phyloP scores from a whole-genome alignment of 139 green algal genomes.

The Chlamydomonas sp. region DNA sequence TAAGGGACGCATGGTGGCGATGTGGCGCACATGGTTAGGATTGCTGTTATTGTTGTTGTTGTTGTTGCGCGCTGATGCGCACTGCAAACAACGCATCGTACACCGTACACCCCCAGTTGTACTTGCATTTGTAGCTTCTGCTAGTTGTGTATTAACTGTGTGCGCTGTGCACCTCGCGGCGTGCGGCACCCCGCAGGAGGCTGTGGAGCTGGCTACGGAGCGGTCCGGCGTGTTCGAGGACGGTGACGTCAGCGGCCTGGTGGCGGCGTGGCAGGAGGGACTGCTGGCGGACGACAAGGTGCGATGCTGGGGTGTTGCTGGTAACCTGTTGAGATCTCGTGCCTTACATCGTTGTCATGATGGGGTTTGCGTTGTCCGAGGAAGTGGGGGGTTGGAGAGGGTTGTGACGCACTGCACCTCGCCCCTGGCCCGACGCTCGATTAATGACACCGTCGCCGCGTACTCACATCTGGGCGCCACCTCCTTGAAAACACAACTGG shows the following conservation, averaged over 20 bases:
- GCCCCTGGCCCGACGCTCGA: neutral
- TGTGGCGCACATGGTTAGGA: neutral
- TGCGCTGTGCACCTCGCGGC: neutral
- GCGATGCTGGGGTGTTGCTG: neutral
- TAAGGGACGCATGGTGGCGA: too few relatives aligned
- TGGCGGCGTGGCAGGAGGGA: constrained; percentile 43
- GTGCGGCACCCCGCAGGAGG: neutral
- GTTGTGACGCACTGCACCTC: neutral
- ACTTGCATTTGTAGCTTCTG: neutral
- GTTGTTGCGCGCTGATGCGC: neutral
- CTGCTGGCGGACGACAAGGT: constrained; percentile 44
- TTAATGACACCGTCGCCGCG: neutral
- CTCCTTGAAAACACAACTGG: neutral
- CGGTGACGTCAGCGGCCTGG: constrained; percentile 32
- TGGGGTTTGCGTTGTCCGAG: neutral
- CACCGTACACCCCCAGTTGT: too few relatives aligned
- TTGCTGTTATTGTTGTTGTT: neutral
- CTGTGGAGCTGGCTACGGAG: constrained; percentile 24
- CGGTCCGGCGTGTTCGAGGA: constrained; percentile 31
- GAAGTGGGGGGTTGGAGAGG: neutral
- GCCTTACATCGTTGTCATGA: neutral
- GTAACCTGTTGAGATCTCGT: neutral
- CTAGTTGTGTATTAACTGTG: too few relatives aligned
- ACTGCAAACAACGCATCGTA: too few relatives aligned
- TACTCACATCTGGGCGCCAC: neutral